phyloP scores from a whole-genome alignment of 2,329 filamentous ascomycete species.

The Nemania sp. region DNA sequence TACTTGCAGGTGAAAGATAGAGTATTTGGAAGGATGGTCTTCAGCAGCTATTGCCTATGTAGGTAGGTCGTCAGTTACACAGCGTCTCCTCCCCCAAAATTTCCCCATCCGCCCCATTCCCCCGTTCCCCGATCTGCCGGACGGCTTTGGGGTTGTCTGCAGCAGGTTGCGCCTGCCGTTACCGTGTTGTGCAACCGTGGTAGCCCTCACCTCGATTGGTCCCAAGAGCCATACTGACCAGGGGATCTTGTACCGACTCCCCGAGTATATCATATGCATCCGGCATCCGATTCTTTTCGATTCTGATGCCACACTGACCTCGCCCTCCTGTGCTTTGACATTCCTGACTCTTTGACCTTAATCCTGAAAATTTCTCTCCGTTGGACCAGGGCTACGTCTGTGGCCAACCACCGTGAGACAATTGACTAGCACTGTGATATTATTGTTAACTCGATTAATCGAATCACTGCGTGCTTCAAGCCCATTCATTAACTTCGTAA shows the following conservation, averaged over 20 bases:
- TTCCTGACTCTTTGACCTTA: slow-evolving; percentile 8
- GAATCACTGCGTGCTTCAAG: not conserved
- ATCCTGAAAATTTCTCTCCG: slow-evolving; percentile 7
- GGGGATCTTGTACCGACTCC: slow-evolving; percentile 8
- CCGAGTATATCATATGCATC: slow-evolving; percentile 8
- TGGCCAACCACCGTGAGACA: not conserved
- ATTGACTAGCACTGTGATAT: no score
- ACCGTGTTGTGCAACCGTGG: slow-evolving; percentile 17
- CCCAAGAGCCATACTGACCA: not conserved
- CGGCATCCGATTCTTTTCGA: slow-evolving; percentile 6
- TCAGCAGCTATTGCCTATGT: not conserved
- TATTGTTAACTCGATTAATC: no score
- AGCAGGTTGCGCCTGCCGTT: slow-evolving; percentile 18
- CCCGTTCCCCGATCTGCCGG: slow-evolving; percentile 25
- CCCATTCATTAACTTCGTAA: not conserved
- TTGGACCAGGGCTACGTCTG: not conserved
- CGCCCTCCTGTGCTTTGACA: slow-evolving; percentile 1
- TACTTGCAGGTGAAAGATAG: no score
- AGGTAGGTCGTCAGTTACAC: slow-evolving; percentile 1
- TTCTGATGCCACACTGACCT: slow-evolving; percentile 8
- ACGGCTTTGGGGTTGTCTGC: slow-evolving; percentile 17
- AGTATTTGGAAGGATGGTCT: not conserved
- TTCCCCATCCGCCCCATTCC: slow-evolving; percentile 16
- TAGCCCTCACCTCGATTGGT: slow-evolving; percentile 7
- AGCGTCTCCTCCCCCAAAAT: slow-evolving; percentile 1